Evolutionary conservation across 2,329 filamentous ascomycete genomes (phyloP), one percentile per base, ranked within the genome.

Genomic region (Fusarium buharicum): DNA sequence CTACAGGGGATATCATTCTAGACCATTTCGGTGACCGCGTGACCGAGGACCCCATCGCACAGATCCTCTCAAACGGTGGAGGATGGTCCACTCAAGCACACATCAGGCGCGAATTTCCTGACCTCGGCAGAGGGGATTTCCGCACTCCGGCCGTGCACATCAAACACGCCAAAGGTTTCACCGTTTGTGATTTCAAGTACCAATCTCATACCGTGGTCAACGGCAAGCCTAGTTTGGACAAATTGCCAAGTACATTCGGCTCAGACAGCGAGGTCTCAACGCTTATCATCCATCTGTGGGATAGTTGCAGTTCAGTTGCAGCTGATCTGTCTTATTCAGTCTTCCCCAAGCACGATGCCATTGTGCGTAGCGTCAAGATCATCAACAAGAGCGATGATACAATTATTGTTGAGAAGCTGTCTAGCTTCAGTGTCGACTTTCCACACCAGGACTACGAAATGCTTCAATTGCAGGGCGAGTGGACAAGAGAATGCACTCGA

Each of bases 311-410:
- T 36, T 77, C 81, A 14, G 78, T 89, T 4, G 81, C 79, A 0
- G 86, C 84, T 0, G 84, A 86, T 24, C 69, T 90, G 50, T 82
- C 79, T 0, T 90, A 90, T 68, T 89, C 86, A 0, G 78, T 89
- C 40, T 90, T 89, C 55, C 86, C 86, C 0, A 74, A 79, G 41
- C 82, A 86, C 62, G 85, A 89, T 66, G 85, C 86, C 12, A 78
- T 90, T 40, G 83, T 82, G 3, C 78, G 86, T 20, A 89, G 85
- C 68, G 86, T 87, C 64, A 82, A 80, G 22, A 79, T 90, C 45
- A 86, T 81, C 2, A 90, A 90, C 66, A 79, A 84, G 47, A 84
- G 86, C 4, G 76, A 79, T 1, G 73, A 73, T 10, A 77, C 81
- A 14, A 81, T 87, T 17, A 80, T 78, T 1, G 76, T 89, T 7